phyloP scores from a whole-genome alignment of 768 basidiomycete species.

The Leccinum longicurvipes region DNA sequence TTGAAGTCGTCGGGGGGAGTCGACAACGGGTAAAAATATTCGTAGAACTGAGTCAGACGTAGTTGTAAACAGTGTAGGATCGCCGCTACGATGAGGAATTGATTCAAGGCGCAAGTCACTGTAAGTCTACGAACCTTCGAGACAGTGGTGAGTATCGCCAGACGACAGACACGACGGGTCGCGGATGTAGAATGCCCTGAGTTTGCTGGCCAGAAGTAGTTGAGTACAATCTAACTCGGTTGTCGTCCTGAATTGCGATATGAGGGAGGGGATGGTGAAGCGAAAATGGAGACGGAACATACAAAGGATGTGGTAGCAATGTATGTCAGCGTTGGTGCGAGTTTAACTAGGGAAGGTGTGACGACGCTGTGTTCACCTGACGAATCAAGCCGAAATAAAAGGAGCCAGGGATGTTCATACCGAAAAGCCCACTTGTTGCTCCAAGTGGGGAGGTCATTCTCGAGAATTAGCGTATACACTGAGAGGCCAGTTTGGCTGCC shows the following conservation, averaged over 20 bases:
- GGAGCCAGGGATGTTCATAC: constrained; percentile 38
- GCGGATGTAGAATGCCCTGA: constrained; percentile 70
- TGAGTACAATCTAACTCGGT: constrained; percentile 60
- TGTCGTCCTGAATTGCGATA: constrained; percentile 45
- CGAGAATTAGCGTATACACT: constrained; percentile 72
- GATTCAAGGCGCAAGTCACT: neutral
- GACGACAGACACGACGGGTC: constrained; percentile 61
- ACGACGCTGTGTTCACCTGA: constrained; percentile 37
- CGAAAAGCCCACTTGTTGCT: constrained; percentile 68
- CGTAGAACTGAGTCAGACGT: constrained; percentile 80
- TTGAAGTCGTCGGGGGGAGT: constrained; percentile 80
- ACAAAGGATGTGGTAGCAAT: constrained; percentile 66
- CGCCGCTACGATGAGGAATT: constrained; percentile 46
- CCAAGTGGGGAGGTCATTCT: constrained; percentile 84
- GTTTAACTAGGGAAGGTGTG: constrained; percentile 51
- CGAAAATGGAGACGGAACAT: constrained; percentile 25
- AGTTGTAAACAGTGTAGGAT: constrained; percentile 77
- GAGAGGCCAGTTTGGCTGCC: constrained; percentile 59
- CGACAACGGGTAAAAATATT: constrained; percentile 84
- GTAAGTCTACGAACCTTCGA: constrained; percentile 48
- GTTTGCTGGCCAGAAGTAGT: constrained; percentile 69
- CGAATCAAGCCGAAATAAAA: constrained; percentile 11
- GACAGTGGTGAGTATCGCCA: constrained; percentile 74
- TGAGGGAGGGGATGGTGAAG: constrained; percentile 3
- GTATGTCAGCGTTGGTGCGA: constrained; percentile 75